Base-by-base conservation (phyloP, 345 rosid genomes). In the Citrus trifoliata region DNA sequence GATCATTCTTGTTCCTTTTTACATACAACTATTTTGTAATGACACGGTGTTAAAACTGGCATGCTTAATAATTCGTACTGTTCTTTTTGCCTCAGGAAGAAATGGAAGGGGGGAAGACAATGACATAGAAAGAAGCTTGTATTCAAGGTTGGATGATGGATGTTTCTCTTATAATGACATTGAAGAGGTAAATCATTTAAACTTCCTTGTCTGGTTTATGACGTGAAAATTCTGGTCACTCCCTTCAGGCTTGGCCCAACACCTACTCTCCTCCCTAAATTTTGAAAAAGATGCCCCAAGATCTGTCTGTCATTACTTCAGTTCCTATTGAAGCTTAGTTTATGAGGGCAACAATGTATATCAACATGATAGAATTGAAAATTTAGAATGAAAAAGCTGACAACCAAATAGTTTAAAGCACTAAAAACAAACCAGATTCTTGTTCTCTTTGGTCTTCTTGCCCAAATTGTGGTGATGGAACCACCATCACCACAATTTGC, bases 131-230 rank as follows among this genome's bases (percentile, higher is more conserved):
- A 85, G 79, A 42, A 70, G 82, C 62, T 68, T 81, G 51, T 70
- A 80, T 79, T 79, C 84, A 62, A 79, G 60, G 42, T 77, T 79
- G 21, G 82, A 83, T 68, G 84, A 88, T 70, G 74, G 87, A 56
- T 78, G 79, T 32, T 78, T 65, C 70, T 83, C 88, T 46, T 82
- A 87, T 56, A 75, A 73, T 46, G 82, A 83, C 62, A 62, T 16
- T 46, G 89, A 85, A 70, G 90, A 93, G 98, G 98, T 90, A 84
- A 70, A 73, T 64, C 72, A 18, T 25, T 21, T 5, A 62, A 76
- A 67, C 24, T 18, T 53, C 55, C 42, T 22, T 37, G 25, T 16
- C 61, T 19, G 25, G 19, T 9, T 14, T 37, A 25, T 25, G 25
- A 74, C 7, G 2, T 16, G 58, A 53, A 51, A 53, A 53, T 53